Evolutionary conservation across 768 basidiomycete species (phyloP), one percentile per base, ranked within the genome.

Genomic region (Piloderma croceum): DNA sequence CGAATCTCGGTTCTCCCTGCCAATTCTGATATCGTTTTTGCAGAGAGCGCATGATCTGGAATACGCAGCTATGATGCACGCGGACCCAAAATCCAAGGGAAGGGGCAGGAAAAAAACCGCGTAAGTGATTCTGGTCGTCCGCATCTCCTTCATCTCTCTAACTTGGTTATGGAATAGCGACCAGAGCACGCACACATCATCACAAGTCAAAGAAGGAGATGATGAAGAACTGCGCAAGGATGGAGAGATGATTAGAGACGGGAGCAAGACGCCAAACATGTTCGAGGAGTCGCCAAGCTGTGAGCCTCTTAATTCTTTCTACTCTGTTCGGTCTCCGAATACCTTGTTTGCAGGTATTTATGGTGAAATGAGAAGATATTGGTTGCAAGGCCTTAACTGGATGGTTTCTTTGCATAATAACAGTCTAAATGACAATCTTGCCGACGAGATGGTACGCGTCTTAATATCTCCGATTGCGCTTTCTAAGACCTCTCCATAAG

Each of bases 131-230:
- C 20, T 17, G 20, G 41, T 19, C 15, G 19, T 34, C 33, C 22
- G 23, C 32, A 31, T 22, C 17, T 17, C 22, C 25, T 13, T 31
- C 2, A 13, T 11, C 19, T 35, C 37, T 24, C 17, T 23, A 18
- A 12, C n/a, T 45, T 50, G 33, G 51, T 24, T 10, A 7, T 24
- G 11, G 34, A 42, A 11, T 49, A 90, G 86, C 39, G 90, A 88
- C 47, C 77, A 81, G 36, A 80, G 60, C 36, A 75, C 83, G 20
- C 83, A 92, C 7, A 90, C 92, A 54, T 79, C 94, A 39, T 96
- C 92, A 61, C 92, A 89, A 0, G 96, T 98, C 62, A 96, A 96
- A 63, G 96, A 99, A 55, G 96, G 97, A 60, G 96, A 96, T n/a
- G n/a, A 98, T 40, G 92, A 94, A 47, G 94, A 99, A 63, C 54